phyloP scores from a whole-genome alignment of 768 basidiomycete species.

The Calvatia gigantea region DNA sequence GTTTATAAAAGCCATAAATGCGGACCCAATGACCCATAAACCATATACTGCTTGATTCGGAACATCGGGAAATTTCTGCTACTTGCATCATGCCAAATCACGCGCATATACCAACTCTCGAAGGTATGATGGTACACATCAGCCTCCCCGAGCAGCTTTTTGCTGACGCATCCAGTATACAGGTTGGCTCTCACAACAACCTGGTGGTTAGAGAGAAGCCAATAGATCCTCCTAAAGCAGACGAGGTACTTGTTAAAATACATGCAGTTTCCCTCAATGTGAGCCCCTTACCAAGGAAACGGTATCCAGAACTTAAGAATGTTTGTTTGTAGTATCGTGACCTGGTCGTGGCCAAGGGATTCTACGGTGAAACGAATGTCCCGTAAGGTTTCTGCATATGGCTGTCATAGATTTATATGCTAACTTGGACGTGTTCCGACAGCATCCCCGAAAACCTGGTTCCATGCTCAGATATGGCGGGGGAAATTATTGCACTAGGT shows the following conservation, averaged over 20 bases:
- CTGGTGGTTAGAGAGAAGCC: constrained; percentile 23
- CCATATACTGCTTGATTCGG: no score
- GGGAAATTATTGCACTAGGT: constrained; percentile 49
- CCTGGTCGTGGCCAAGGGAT: constrained; percentile 36
- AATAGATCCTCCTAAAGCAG: constrained; percentile 31
- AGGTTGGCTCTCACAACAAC: constrained; percentile 21
- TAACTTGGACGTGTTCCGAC: background rate
- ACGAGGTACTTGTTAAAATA: constrained; percentile 51
- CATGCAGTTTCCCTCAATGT: constrained; percentile 58
- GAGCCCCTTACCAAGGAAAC: background rate
- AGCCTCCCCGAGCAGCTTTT: background rate
- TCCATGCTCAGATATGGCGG: constrained; percentile 53
- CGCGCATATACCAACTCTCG: background rate
- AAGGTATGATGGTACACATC: background rate
- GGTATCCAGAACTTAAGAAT: background rate
- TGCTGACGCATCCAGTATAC: background rate
- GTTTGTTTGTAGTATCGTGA: constrained; percentile 41
- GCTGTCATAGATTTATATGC: background rate
- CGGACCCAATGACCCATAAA: no score
- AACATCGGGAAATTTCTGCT: no score
- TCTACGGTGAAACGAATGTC: constrained; percentile 32
- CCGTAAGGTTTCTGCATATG: background rate
- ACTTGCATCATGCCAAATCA: background rate
- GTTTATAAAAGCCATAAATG: no score
- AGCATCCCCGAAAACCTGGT: constrained; percentile 25